Conservation (phyloP, 106 monocot genomes). For the Platanthera guangdongensis region DNA sequence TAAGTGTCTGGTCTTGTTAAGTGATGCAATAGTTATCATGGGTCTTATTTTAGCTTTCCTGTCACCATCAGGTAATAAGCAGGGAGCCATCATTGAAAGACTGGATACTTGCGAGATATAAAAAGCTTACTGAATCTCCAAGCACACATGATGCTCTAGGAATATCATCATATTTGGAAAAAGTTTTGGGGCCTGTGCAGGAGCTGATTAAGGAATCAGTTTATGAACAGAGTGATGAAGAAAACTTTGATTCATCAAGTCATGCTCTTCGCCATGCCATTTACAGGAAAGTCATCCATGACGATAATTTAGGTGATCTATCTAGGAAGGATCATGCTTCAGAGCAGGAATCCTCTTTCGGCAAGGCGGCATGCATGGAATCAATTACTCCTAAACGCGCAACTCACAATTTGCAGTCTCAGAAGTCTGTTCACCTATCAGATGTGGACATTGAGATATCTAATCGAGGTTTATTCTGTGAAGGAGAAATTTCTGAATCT, state of each 20-base stretch:
- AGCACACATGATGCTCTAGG: constrained; percentile 24
- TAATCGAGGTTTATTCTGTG: constrained; percentile 12
- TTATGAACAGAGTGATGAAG: constrained; percentile 24
- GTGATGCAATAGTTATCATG: not conserved
- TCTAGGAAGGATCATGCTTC: constrained; percentile 21
- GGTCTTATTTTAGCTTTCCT: not conserved
- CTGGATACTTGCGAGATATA: constrained; percentile 67
- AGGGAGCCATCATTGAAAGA: constrained; percentile 51
- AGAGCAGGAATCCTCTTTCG: constrained; percentile 18
- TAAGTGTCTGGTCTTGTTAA: not conserved
- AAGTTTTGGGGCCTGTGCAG: constrained; percentile 42
- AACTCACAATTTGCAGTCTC: constrained; percentile 17
- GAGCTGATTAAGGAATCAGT: constrained; percentile 25
- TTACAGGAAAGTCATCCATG: constrained; percentile 13
- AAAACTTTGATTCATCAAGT: constrained; percentile 24
- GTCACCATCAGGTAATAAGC: constrained; percentile 39
- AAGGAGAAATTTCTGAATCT: constrained; percentile 15
- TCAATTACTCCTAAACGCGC: constrained; percentile 19
- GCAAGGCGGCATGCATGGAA: constrained; percentile 13
- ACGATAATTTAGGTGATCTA: constrained; percentile 17
- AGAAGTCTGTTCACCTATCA: not conserved
- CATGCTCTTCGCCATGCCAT: constrained; percentile 5
- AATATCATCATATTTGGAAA: constrained; percentile 51
- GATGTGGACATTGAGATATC: constrained; percentile 2
- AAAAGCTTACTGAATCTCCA: constrained; percentile 34